Evolutionary conservation across 2,329 filamentous ascomycete genomes (phyloP).

Genomic region (Diplocarpon mali): DNA sequence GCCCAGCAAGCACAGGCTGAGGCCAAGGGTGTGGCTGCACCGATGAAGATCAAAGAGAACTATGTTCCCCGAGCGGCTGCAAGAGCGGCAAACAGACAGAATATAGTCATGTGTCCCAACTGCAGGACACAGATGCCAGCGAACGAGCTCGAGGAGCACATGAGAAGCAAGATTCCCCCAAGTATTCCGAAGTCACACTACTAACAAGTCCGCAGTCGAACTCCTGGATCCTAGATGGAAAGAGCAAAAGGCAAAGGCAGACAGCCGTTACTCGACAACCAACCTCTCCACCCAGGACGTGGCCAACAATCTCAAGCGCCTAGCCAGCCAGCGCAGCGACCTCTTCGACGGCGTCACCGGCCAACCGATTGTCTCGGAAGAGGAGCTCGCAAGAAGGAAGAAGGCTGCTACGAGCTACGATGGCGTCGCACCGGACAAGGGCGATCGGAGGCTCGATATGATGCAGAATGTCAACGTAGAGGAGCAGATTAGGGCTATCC

Average conservation of each 20-base stretch:
- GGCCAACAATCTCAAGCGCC: slow-evolving; percentile 87
- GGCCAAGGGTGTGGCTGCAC: slow-evolving; percentile 52
- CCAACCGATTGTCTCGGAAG: slow-evolving; percentile 56
- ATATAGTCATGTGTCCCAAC: slow-evolving; percentile 73
- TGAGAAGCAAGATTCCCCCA: slow-evolving; percentile 53
- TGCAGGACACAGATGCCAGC: slow-evolving; percentile 84
- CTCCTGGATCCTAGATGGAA: slow-evolving; percentile 91
- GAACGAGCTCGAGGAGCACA: slow-evolving; percentile 81
- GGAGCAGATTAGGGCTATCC: slow-evolving; percentile 67
- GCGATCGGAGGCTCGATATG: slow-evolving; percentile 43
- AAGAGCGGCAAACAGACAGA: slow-evolving; percentile 54
- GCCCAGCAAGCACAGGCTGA: slow-evolving; percentile 72
- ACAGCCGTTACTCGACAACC: slow-evolving; percentile 72
- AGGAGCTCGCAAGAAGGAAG: slow-evolving; percentile 66
- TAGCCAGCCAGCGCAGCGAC: slow-evolving; percentile 79
- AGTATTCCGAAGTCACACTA: not conserved
- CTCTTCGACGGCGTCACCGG: slow-evolving; percentile 71
- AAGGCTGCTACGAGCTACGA: slow-evolving; percentile 60
- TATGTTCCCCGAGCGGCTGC: slow-evolving; percentile 79
- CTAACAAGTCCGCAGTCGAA: slow-evolving; percentile 46
- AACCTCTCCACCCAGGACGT: slow-evolving; percentile 81
- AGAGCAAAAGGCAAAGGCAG: slow-evolving; percentile 83
- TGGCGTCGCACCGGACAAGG: slow-evolving; percentile 46
- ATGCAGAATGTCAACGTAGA: slow-evolving; percentile 67
- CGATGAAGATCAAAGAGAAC: slow-evolving; percentile 87